These are phyloP conservation scores for Brassica rapa DNA, from an alignment of 345 rosid genomes.

Conservation along the genomic window DNA sequence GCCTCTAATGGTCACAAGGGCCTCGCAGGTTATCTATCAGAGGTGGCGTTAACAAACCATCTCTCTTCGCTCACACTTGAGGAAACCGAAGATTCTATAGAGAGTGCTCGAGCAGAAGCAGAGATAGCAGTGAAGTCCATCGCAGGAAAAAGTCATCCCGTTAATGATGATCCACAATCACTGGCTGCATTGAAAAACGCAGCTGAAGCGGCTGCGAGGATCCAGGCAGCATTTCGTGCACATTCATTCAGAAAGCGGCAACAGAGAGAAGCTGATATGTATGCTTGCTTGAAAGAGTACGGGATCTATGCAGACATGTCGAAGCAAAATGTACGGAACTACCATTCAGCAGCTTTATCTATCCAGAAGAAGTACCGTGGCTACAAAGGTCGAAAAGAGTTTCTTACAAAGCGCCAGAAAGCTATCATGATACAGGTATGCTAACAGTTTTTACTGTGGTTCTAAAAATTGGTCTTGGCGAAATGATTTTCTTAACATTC, in stretches of 20 bases:
- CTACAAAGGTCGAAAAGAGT: slow-evolving; percentile 81
- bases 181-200: slow-evolving; percentile 86
- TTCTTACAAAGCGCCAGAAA: slow-evolving; percentile 69
- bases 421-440: slow-evolving; percentile 88
- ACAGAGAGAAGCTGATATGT: slow-evolving; percentile 39
- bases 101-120: slow-evolving; percentile 71
- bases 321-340: slow-evolving; percentile 53
- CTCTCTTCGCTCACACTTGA: slow-evolving; percentile 78
- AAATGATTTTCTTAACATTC: too few species aligned
- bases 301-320: slow-evolving; percentile 61
- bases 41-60: slow-evolving; percentile 83
- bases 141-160: slow-evolving; percentile 38
- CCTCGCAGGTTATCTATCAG: slow-evolving; percentile 97
- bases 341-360: slow-evolving; percentile 75
- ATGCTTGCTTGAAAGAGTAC: slow-evolving; percentile 52
- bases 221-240: slow-evolving; percentile 95
- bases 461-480: too few species aligned
- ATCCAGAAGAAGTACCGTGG: slow-evolving; percentile 97
- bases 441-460: background rate
- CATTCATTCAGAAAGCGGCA: slow-evolving; percentile 85
- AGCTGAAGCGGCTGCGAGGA: slow-evolving; percentile 91
- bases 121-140: slow-evolving; percentile 65
- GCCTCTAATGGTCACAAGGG: slow-evolving; percentile 76
- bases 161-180: slow-evolving; percentile 41
- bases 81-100: slow-evolving; percentile 74